Base-by-base conservation (phyloP, 768 basidiomycete genomes). In the Lentinus brumalis region DNA sequence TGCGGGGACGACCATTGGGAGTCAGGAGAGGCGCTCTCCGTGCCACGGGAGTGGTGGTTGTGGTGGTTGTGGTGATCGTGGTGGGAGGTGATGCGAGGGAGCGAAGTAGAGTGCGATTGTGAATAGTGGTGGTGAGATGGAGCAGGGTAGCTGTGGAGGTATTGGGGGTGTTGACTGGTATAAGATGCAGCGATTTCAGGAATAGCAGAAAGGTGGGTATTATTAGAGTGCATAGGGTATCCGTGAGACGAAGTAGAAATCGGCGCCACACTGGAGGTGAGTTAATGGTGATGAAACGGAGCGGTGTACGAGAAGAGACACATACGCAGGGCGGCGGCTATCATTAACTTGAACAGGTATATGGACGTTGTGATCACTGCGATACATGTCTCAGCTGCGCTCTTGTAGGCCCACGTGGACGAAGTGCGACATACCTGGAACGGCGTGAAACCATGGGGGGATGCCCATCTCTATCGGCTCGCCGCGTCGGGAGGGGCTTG, bases 1-100 rank as follows among this genome's bases (percentile, higher is more conserved):
- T 73, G 73, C 41, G 80, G 69, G n/a, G 81, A 76, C 52, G 77
- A 76, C 87, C 86, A 88, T 54, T 86, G 84, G 60, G 80, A 68
- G 57, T 78, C 69, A 53, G 81, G 80, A 45, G 74, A 68, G 61
- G 85, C 81, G 50, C 77, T 77, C 69, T 83, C 76, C 21, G 82
- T 72, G 56, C 86, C 83, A 62, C 85, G 82, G 38, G 58, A 79
- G 38, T 57, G 61, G 49, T 66, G 57, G 74, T 71, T 69, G 73
- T 68, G 69, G 68, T 63, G 77, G 63, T 26, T 26, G 29, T 57
- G 61, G 49, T 66, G 57, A 73, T 71, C 69, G 73, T 68, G 69
- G 68, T 63, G 77, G 63, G 56, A 70, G 61, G 56, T 77, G 74
- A 65, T 80, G 78, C 59, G 84, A 77, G 41, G 79, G 59, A 69